Conservation (phyloP, 2,329 filamentous ascomycete species). For the Claviceps capensis region DNA sequence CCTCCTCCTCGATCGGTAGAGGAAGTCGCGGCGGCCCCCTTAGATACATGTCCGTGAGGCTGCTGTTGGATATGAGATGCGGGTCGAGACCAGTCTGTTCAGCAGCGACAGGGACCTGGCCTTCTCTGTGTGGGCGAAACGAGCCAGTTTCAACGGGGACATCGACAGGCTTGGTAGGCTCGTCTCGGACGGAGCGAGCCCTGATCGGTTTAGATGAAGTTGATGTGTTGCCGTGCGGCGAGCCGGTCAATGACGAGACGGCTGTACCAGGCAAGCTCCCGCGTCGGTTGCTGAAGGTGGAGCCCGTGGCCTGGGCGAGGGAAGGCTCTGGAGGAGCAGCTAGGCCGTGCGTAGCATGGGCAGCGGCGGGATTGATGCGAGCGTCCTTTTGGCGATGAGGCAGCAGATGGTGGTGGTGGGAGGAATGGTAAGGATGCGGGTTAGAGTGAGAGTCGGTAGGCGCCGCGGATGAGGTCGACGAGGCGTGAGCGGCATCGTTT, state of each 20-base stretch:
- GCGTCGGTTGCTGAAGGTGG: constrained; percentile 33
- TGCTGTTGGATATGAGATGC: constrained; percentile 37
- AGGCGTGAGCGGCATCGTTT: constrained; percentile 9
- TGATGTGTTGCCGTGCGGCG: constrained; percentile 27
- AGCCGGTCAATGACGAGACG: constrained; percentile 34
- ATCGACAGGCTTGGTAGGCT: constrained; percentile 43
- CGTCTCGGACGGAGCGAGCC: constrained; percentile 15
- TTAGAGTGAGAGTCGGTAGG: background rate
- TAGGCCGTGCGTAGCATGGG: constrained; percentile 40
- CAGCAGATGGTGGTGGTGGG: constrained; percentile 10
- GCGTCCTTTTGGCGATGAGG: constrained; percentile 21
- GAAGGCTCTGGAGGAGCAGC: constrained; percentile 49
- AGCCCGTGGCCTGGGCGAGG: constrained; percentile 45
- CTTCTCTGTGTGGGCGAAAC: constrained; percentile 22
- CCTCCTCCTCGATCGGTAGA: constrained; percentile 84
- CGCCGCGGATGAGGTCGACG: constrained; percentile 1
- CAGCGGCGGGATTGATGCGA: constrained; percentile 39
- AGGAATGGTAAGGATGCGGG: background rate
- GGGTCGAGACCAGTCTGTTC: constrained; percentile 24
- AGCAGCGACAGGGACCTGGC: constrained; percentile 16
- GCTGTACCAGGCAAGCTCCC: constrained; percentile 35
- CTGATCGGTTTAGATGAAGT: constrained; percentile 15
- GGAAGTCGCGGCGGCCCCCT: constrained; percentile 75
- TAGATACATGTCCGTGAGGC: constrained; percentile 50
- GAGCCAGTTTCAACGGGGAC: constrained; percentile 33